A percentile compares a stretch with the other conserved stretches of the same genome.
These are phyloP conservation scores for Isoetes engelmannii DNA, from an alignment of 83 land plant species.

Conservation along the genomic window DNA sequence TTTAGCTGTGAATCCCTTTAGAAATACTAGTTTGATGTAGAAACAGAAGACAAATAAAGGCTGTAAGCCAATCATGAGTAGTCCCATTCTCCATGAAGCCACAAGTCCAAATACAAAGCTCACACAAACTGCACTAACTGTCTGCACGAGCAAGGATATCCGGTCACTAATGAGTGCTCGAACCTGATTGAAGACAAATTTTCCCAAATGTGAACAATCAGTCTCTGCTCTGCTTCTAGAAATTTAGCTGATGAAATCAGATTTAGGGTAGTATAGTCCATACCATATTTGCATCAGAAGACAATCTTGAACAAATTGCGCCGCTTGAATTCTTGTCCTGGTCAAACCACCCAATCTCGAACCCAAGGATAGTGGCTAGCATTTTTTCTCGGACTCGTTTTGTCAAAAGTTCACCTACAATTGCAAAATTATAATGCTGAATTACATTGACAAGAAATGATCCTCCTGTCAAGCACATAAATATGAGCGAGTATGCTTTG, in stretches of 20 bases:
- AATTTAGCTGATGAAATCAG: no score
- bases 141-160: slow-evolving; percentile 48
- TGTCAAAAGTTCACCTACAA: slow-evolving; percentile 20
- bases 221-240: background rate
- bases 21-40: slow-evolving; percentile 41
- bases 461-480: slow-evolving; percentile 34
- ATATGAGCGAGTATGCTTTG: slow-evolving; percentile 39
- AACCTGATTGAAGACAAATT: slow-evolving; percentile 25
- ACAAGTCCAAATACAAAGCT: slow-evolving; percentile 42
- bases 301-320: slow-evolving; percentile 21
- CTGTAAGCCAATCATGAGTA: slow-evolving; percentile 55
- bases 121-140: slow-evolving; percentile 39
- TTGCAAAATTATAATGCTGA: slow-evolving; percentile 19
- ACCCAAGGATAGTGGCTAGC: slow-evolving; percentile 12
- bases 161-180: slow-evolving; percentile 61
- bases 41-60: slow-evolving; percentile 61
- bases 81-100: slow-evolving; percentile 53
- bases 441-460: slow-evolving; percentile 27
- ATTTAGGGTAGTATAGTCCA: no score
- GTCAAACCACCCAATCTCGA: slow-evolving; percentile 30
- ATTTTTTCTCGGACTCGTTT: slow-evolving; percentile 21
- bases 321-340: slow-evolving; percentile 25
- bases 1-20: slow-evolving; percentile 35
- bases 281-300: slow-evolving; percentile 7
- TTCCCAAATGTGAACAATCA: background rate